These are phyloP conservation scores for Lactuca sativa DNA, from an alignment of 129 eudicot genomes.

Conservation along the genomic window DNA sequence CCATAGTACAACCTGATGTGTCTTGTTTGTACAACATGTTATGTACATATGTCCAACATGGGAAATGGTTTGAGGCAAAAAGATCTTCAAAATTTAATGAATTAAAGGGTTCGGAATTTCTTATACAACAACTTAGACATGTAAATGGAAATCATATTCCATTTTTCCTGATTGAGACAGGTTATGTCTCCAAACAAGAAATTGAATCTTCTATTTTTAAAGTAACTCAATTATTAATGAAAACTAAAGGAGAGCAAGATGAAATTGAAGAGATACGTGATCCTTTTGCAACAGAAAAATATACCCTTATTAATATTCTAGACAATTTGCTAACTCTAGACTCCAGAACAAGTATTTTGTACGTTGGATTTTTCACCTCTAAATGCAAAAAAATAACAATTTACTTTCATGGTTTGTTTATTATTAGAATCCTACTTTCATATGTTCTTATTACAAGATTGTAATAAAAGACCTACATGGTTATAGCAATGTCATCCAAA, in stretches of 20 bases:
- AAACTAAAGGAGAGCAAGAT: constrained; percentile 82
- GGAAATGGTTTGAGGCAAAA: constrained; percentile 98
- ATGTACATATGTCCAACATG: constrained; percentile 71
- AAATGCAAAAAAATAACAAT: too few species aligned
- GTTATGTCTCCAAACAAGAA: constrained; percentile 76
- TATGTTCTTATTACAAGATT: too few species aligned
- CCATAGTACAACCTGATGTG: too few species aligned
- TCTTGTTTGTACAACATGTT: too few species aligned
- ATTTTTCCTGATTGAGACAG: constrained; percentile 61
- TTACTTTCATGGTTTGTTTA: too few species aligned
- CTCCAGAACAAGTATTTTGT: constrained; percentile 77
- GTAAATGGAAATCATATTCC: constrained; percentile 57
- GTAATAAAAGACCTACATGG: too few species aligned
- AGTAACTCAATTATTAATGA: constrained; percentile 70
- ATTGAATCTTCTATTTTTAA: constrained; percentile 65
- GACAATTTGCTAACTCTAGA: constrained; percentile 56
- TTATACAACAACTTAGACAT: constrained; percentile 62
- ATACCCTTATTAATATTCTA: constrained; percentile 67
- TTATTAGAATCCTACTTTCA: too few species aligned
- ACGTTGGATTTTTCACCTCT: neutral
- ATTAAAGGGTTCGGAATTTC: constrained; percentile 73
- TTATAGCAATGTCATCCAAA: too few species aligned
- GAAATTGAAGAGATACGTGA: constrained; percentile 76
- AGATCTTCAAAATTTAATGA: constrained; percentile 78
- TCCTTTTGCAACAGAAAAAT: constrained; percentile 57